Conservation (phyloP, 495 filamentous ascomycete species). For the Parachaetomium inaequale region DNA sequence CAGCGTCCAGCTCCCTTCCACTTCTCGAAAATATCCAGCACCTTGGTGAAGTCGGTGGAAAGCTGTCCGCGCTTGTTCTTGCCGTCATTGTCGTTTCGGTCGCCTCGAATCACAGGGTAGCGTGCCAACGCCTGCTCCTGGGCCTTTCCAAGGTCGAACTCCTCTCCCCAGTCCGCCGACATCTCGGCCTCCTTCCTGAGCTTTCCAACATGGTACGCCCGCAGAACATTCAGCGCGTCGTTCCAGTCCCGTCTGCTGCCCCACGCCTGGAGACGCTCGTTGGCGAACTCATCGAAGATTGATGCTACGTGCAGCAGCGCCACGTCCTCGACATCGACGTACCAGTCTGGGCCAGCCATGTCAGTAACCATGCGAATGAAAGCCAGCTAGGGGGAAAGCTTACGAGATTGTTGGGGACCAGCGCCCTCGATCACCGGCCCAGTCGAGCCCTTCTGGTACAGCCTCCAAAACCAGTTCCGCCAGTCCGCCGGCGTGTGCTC, state of each 20-base stretch:
- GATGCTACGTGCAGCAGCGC: slow-evolving; percentile 16
- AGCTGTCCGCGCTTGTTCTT: not conserved
- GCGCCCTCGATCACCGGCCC: not conserved
- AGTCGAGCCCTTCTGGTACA: not conserved
- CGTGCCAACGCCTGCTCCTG: not conserved
- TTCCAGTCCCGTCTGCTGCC: slow-evolving; percentile 6
- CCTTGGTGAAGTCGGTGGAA: not conserved
- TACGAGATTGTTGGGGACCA: not conserved
- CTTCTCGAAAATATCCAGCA: not conserved
- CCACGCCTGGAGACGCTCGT: slow-evolving; percentile 11
- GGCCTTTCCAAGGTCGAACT: not conserved
- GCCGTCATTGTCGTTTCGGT: not conserved
- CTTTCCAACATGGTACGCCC: not conserved
- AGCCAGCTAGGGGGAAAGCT: not conserved
- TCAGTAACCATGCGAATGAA: not conserved
- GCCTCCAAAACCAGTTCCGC: not conserved
- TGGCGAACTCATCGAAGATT: slow-evolving; percentile 1
- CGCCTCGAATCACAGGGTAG: not conserved
- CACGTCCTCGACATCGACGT: slow-evolving; percentile 19
- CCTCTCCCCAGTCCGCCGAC: not conserved
- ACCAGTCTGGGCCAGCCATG: not conserved
- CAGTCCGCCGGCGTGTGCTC: not conserved
- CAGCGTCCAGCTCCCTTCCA: not conserved
- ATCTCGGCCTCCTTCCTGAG: not conserved
- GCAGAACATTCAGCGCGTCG: slow-evolving; percentile 2